Base-by-base conservation (phyloP, 306 rosid genomes). In the Pyrus betulifolia region DNA sequence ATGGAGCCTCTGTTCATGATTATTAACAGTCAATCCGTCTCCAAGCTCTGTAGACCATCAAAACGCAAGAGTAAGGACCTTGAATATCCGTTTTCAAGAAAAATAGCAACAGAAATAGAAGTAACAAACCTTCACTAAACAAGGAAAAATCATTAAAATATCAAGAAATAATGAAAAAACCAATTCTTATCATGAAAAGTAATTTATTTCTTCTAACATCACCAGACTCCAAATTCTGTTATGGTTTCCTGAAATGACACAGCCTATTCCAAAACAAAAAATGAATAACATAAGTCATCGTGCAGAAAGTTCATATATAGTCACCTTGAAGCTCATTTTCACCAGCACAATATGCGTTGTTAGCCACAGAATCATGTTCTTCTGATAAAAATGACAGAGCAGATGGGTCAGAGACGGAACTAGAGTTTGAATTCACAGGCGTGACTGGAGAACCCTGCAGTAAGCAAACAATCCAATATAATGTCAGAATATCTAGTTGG, bases 371-470 rank as follows among this genome's bases (percentile, higher is more conserved):
- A 81, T 91, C 93, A 80, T 84, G 87, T 84, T 96, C 97, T 70
- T 96, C 98, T 25, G 93, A 84, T 83, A 84, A 58, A 82, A 84
- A 69, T 88, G 76, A 84, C 9, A 87, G 90, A 75, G 88, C 82
- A 72, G 86, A 55, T 45, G 93, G 91, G 52, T 90, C 89, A 76
- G 97, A 88, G 82, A 74, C 82, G 76, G 91, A 82, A 84, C 93
- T 86, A 71, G 91, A 89, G 87, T 86, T 86, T 70, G 97, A 96
- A 81, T 88, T 85, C 83, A 83, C 83, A 52, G 96, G 89, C 35
- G 88, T 86, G 79, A 76, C 74, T 33, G 99, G 98, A 79, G 97
- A 90, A 67, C 88, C 93, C 83, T 89, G 97, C 80, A 63, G 80
- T n/a, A 75, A 60, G 77, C 17, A 61, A 79, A 69, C 76, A 82